Evolutionary conservation across 2,329 filamentous ascomycete genomes (phyloP), one percentile per base, ranked within the genome.

Genomic region (Lachnellula hyalina): DNA sequence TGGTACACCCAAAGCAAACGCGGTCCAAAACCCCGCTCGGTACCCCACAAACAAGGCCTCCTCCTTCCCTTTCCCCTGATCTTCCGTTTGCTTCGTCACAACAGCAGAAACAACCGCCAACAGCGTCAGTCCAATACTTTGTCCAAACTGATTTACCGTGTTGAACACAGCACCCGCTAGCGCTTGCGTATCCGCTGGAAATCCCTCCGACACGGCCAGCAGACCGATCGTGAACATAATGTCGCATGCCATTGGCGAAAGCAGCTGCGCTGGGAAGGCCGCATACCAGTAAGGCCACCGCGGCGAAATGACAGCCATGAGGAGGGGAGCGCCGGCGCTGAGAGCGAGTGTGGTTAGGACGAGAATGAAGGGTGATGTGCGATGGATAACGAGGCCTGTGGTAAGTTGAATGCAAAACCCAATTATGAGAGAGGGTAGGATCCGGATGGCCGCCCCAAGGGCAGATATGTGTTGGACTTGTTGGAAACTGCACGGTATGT

Each of bases 111-210:
- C 75, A 0, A 77, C 74, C 4, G 75, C 75, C 54, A 77, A 74
- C 0, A 78, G 64, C 5, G 77, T 77, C 4, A 83, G 62, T 0
- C 79, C 79, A 0, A 83, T 67, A 0, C 75, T 73, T 15, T 72
- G 75, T 0, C 82, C 81, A 53, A 85, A 77, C 57, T 85, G 81
- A 0, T 75, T 70, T 0, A 78, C 72, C 0, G 80, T 83, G 57
- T 81, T 84, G 65, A 85, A 85, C 0, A 85, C 81, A 0, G 79
- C 81, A 0, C 82, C 83, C 0, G 80, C 81, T 0, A 85, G 68
- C 0, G 78, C 79, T 56, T 85, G 82, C 2, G 74, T 82, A 9
- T 79, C 69, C 19, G 75, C 71, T 0, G 79, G 77, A 57, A 84
- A 84, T 3, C 71, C 74, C 12, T 79, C 76, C 0, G 75, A 74